A percentile compares a stretch with the other conserved stretches of the same genome.
phyloP scores from a whole-genome alignment of 164 flowering plant genomes.

The Magnolia kwangsiensis region DNA sequence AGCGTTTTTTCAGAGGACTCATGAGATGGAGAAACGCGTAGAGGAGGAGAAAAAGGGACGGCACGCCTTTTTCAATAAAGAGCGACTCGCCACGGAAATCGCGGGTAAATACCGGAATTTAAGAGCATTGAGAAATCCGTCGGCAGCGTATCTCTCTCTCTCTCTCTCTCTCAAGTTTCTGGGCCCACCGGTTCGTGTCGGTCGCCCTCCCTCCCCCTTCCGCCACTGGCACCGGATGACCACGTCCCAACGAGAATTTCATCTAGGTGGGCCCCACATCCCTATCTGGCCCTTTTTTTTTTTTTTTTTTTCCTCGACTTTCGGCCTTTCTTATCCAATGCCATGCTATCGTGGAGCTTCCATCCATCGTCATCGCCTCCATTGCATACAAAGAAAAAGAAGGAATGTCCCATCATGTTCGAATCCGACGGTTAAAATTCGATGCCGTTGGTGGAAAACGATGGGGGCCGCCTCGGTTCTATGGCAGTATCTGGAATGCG shows the following conservation, averaged over 20 bases:
- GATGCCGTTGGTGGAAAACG: no score
- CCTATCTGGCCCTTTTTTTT: not conserved
- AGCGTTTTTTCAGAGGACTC: not conserved
- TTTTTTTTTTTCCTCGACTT: not conserved
- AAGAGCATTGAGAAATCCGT: not conserved
- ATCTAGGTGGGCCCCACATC: not conserved
- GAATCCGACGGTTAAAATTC: no score
- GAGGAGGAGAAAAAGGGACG: not conserved
- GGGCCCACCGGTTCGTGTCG: no score
- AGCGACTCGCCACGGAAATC: not conserved
- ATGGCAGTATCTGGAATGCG: no score
- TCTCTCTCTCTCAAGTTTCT: not conserved
- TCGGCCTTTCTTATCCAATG: not conserved
- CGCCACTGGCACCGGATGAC: not conserved
- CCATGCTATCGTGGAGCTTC: no score
- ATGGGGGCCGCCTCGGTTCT: no score
- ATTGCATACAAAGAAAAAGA: no score
- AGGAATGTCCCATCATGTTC: no score
- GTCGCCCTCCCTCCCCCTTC: not conserved
- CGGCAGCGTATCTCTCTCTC: not conserved
- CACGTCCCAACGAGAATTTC: not conserved
- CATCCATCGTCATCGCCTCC: no score
- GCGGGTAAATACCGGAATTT: constrained; percentile 1
- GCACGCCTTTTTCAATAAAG: not conserved
- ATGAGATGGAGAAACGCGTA: not conserved